Conservation (phyloP, 257 asterid genomes). For the Gentiana macrophylla region DNA sequence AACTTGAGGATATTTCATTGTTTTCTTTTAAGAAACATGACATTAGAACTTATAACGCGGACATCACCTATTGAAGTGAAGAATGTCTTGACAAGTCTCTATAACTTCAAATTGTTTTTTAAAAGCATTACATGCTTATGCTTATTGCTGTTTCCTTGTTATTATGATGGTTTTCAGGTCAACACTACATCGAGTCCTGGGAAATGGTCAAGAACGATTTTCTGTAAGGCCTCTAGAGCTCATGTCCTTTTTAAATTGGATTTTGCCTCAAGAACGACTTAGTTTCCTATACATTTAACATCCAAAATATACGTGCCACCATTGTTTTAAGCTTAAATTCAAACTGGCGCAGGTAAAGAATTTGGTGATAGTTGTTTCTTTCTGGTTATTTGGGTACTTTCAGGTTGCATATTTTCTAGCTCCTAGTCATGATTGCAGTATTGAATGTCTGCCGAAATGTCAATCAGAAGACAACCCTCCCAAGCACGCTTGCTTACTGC, state of each 20-base stretch:
- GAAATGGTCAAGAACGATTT: conserved; percentile 71
- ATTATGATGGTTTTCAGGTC: conserved; percentile 40
- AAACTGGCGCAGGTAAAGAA: background rate
- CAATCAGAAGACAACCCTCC: conserved; percentile 73
- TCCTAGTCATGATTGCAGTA: conserved; percentile 64
- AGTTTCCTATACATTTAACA: background rate
- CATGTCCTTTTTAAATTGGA: background rate
- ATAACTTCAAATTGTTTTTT: background rate
- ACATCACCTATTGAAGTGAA: no score
- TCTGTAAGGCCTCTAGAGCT: conserved; percentile 47
- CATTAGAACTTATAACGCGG: no score
- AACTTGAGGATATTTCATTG: background rate
- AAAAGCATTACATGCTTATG: background rate
- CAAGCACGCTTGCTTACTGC: conserved; percentile 31
- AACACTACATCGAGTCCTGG: conserved; percentile 81
- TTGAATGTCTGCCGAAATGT: conserved; percentile 82
- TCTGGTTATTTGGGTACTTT: conserved; percentile 5
- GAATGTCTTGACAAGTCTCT: no score
- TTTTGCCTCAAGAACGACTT: background rate
- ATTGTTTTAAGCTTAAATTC: background rate
- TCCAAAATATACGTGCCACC: background rate
- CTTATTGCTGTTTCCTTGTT: background rate
- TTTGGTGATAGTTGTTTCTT: conserved; percentile 1
- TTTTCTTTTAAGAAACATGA: no score
- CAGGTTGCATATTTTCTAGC: conserved; percentile 76